Evolutionary conservation across 2,329 filamentous ascomycete species (phyloP).

Genomic region (Furcasterigmium furcatum): DNA sequence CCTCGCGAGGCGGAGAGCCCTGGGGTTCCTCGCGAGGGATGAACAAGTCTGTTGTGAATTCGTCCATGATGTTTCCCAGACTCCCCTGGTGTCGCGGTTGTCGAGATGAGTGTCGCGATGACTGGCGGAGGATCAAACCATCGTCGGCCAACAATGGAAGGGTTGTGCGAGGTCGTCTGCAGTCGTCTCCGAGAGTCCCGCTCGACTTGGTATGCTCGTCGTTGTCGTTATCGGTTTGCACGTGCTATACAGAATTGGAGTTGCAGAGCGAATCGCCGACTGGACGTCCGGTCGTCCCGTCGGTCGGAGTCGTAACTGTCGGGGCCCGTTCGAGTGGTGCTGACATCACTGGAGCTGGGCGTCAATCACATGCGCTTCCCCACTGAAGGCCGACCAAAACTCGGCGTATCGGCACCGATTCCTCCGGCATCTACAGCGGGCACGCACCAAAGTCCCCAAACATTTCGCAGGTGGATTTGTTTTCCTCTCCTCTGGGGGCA

Average conservation of each 20-base stretch:
- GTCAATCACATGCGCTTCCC: neutral
- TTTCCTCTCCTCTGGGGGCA: too few relatives aligned
- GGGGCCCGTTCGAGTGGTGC: too few relatives aligned
- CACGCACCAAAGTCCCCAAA: too few relatives aligned
- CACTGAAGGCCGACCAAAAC: too few relatives aligned
- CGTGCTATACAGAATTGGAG: neutral
- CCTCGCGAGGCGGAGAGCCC: slow-evolving; percentile 6
- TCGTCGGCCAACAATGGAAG: neutral
- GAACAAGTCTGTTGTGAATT: slow-evolving; percentile 14
- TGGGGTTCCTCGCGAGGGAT: slow-evolving; percentile 12
- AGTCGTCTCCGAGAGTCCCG: too few relatives aligned
- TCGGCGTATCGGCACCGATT: too few relatives aligned
- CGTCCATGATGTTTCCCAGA: slow-evolving; percentile 9
- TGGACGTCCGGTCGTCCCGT: neutral
- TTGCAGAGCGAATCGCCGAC: neutral
- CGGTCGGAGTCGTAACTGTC: too few relatives aligned
- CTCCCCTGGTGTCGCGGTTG: neutral
- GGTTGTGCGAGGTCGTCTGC: too few relatives aligned
- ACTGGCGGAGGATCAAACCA: neutral
- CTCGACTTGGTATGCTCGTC: neutral
- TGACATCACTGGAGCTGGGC: neutral
- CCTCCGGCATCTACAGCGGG: too few relatives aligned
- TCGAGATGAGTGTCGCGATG: neutral
- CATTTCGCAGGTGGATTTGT: too few relatives aligned
- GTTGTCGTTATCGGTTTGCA: neutral